Evolutionary conservation across 2,329 filamentous ascomycete species (phyloP).

Genomic region (Fusarium palustre): DNA sequence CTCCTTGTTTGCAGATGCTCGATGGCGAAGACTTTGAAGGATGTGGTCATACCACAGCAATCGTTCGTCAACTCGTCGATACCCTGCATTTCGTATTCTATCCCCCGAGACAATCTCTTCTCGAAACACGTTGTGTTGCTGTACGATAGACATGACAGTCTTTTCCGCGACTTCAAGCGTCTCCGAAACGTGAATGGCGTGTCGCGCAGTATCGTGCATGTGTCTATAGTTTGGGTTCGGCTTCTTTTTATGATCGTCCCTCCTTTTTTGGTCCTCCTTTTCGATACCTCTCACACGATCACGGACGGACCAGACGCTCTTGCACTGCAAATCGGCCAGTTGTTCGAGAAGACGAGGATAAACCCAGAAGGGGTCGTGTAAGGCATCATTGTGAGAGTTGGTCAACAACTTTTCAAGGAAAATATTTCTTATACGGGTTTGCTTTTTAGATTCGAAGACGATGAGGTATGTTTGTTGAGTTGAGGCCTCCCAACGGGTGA

Average conservation of each 20-base stretch:
- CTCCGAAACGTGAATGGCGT: constrained; percentile 59
- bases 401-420: background rate
- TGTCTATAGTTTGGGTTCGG: constrained; percentile 50
- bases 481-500: constrained; percentile 24
- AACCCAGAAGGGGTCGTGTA: constrained; percentile 34
- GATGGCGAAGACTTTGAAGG: constrained; percentile 50
- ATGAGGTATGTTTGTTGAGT: constrained; percentile 24
- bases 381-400: background rate
- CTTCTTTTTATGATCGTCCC: constrained; percentile 7
- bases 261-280: constrained; percentile 11
- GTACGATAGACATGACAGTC: constrained; percentile 50
- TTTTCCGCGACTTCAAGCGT: constrained; percentile 53
- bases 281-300: constrained; percentile 52
- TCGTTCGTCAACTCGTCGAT: constrained; percentile 46
- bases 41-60: constrained; percentile 52
- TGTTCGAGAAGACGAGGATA: constrained; percentile 16
- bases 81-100: background rate
- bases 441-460: constrained; percentile 16
- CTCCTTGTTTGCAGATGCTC: constrained; percentile 55
- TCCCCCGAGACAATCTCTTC: background rate
- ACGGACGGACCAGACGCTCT: constrained; percentile 56
- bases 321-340: background rate
- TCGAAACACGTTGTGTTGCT: constrained; percentile 47
- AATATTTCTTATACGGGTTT: background rate
- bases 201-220: constrained; percentile 58